Percentiles rank a stretch among this genome's conserved stretches.
These are phyloP conservation scores for Rhodosporidiobolus odoratus DNA, from an alignment of 768 basidiomycete genomes.

Conservation along the genomic window DNA sequence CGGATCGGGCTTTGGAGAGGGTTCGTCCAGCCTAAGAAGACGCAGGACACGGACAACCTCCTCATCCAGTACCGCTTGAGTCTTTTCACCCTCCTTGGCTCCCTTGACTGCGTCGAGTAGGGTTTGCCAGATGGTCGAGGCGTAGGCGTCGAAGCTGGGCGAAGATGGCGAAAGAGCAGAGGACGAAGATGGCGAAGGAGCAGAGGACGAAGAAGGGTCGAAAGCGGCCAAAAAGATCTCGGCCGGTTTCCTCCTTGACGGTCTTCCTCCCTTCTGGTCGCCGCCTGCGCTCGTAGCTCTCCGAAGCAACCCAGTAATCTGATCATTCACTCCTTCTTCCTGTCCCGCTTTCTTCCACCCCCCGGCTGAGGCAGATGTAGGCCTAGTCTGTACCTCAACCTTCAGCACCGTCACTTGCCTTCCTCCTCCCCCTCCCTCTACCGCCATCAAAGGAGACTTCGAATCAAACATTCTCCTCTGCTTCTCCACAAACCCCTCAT, in stretches of 20 bases:
- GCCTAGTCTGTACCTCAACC: too few species aligned
- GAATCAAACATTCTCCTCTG: background rate
- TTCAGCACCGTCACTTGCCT: conserved; percentile 13
- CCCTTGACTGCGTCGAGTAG: too few species aligned
- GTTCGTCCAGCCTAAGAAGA: conserved; percentile 11
- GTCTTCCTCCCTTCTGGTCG: background rate
- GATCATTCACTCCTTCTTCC: conserved; percentile 16
- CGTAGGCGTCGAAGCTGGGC: too few species aligned
- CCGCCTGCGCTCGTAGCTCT: background rate
- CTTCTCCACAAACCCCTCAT: conserved; percentile 1
- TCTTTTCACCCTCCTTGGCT: too few species aligned
- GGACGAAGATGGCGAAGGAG: too few species aligned
- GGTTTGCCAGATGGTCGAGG: too few species aligned
- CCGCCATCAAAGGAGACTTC: background rate
- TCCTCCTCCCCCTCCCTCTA: background rate
- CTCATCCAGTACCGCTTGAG: conserved; percentile 19
- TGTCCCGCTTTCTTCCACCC: conserved; percentile 14
- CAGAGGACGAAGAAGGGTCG: too few species aligned
- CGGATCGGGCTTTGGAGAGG: too few species aligned
- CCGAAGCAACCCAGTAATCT: conserved; percentile 28
- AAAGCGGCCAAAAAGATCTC: conserved; percentile 17
- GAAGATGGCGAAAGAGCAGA: too few species aligned
- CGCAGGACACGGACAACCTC: conserved; percentile 18
- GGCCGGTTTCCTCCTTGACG: conserved; percentile 8
- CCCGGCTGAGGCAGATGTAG: conserved; percentile 17